Evolutionary conservation across 2,329 filamentous ascomycete genomes (phyloP).

Genomic region (Exophiala sp.): DNA sequence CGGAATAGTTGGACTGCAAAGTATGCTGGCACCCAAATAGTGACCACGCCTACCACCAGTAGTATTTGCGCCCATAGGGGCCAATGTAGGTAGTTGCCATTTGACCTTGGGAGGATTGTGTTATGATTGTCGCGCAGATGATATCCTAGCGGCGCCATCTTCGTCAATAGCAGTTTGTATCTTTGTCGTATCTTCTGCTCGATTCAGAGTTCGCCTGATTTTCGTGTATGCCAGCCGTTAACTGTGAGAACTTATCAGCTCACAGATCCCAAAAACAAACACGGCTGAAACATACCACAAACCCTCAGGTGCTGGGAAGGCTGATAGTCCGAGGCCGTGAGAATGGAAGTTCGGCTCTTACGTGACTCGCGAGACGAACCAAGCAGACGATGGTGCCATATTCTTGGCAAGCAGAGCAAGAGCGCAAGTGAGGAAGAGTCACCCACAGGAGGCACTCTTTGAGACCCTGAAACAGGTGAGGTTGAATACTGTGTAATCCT

Average conservation of each 20-base stretch:
- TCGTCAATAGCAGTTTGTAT: not conserved
- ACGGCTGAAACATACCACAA: not conserved
- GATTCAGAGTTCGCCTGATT: not conserved
- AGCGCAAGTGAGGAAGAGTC: not conserved
- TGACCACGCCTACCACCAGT: constrained; percentile 13
- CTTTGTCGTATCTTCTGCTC: not conserved
- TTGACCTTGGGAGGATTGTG: constrained; percentile 3
- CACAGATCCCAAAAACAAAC: not conserved
- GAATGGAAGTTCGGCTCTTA: too few species aligned
- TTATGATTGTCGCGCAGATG: not conserved
- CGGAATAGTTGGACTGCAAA: constrained; percentile 18
- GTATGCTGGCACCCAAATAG: constrained; percentile 21
- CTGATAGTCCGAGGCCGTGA: too few species aligned
- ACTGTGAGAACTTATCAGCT: not conserved
- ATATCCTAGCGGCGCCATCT: constrained; percentile 6
- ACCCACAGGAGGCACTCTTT: too few species aligned
- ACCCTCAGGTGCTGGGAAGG: too few species aligned
- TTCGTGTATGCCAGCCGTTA: not conserved
- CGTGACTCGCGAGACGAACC: too few species aligned
- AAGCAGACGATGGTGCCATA: too few species aligned
- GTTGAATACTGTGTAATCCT: not conserved
- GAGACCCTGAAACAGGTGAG: too few species aligned
- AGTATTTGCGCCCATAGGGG: constrained; percentile 22
- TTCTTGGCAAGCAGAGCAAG: too few species aligned
- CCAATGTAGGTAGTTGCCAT: constrained; percentile 14